Percentiles rank a stretch among this genome's conserved stretches.
phyloP scores from a whole-genome alignment of 805 yeast species.

The Starmerella ratchasimensis region DNA sequence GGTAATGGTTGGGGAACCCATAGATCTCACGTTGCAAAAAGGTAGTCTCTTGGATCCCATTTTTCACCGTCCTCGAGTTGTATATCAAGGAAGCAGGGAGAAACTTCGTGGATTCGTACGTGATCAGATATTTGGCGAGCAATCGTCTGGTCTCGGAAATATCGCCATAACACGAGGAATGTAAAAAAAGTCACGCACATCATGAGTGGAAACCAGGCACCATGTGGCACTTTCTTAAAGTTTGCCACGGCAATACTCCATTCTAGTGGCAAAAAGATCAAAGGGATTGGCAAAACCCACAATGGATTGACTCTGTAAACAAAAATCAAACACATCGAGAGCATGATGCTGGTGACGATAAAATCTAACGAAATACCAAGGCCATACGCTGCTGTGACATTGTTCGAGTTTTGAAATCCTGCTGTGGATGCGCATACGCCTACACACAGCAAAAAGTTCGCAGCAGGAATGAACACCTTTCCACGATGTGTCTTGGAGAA shows the following conservation, averaged over 20 bases:
- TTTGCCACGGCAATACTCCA: constrained; percentile 35
- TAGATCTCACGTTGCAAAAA: constrained; percentile 32
- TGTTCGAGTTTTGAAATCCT: constrained; percentile 37
- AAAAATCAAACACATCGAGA: constrained; percentile 34
- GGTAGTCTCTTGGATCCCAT: neutral
- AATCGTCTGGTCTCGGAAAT: constrained; percentile 27
- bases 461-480: constrained; percentile 39
- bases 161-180: constrained; percentile 37
- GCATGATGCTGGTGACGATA: constrained; percentile 37
- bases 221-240: constrained; percentile 39
- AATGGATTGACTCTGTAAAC: constrained; percentile 32
- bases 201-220: constrained; percentile 50
- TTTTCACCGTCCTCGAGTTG: neutral
- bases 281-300: constrained; percentile 27
- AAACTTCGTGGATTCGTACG: constrained; percentile 7
- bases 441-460: constrained; percentile 40
- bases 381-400: constrained; percentile 48
- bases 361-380: constrained; percentile 45
- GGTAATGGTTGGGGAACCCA: constrained; percentile 33
- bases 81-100: constrained; percentile 7
- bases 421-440: constrained; percentile 39
- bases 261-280: constrained; percentile 37
- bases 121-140: constrained; percentile 6
- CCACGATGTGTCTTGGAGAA: constrained; percentile 36
- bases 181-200: constrained; percentile 30